Percentiles rank a stretch among this genome's conserved stretches.
Conservation (phyloP, 177 flowering plant species). For the Vitis hybrid region DNA sequence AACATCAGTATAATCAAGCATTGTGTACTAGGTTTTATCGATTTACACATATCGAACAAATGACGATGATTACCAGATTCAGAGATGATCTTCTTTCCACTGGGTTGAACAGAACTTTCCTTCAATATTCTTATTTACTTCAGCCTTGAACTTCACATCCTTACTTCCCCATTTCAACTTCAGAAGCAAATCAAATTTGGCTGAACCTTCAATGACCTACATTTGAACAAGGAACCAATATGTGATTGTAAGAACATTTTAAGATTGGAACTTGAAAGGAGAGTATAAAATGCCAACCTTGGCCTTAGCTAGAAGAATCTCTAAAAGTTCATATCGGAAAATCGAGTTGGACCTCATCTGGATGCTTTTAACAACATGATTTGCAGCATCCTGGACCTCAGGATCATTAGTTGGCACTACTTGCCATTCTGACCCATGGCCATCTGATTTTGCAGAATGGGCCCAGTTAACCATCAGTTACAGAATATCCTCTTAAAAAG, state of each 20-base stretch:
- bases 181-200: constrained; percentile 47
- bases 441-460: constrained; percentile 23
- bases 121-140: constrained; percentile 36
- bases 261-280: background rate
- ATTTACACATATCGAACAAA: no score
- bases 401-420: constrained; percentile 57
- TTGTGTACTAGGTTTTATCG: no score
- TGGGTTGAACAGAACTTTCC: constrained; percentile 34
- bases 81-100: constrained; percentile 28
- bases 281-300: constrained; percentile 36
- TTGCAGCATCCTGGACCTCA: constrained; percentile 61
- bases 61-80: background rate
- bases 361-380: constrained; percentile 56
- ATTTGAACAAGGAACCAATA: background rate
- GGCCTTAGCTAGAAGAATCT: constrained; percentile 54
- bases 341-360: constrained; percentile 71
- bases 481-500: background rate
- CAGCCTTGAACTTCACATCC: constrained; percentile 51
- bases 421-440: constrained; percentile 39
- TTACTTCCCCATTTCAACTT: constrained; percentile 46
- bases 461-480: no score
- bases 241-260: background rate
- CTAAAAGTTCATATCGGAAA: constrained; percentile 50
- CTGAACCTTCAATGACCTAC: constrained; percentile 50
- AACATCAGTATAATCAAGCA: no score